Conservation (phyloP, 1,139 yeast genomes). For the Torulaspora globosa region DNA sequence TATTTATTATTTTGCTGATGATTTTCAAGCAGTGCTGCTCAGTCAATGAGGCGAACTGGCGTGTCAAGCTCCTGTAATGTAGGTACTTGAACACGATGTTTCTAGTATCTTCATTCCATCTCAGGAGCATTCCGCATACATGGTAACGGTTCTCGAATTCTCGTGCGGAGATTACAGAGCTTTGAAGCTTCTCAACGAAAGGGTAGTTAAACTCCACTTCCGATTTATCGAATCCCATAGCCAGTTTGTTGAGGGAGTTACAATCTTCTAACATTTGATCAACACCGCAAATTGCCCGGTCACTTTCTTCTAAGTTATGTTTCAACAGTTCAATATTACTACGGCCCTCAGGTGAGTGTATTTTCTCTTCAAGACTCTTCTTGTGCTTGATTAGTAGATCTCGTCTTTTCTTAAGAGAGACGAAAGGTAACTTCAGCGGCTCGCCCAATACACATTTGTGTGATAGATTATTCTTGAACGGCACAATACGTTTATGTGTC, state of each 20-base stretch:
- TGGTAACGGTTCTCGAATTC: slow-evolving; percentile 71
- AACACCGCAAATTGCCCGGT: slow-evolving; percentile 32
- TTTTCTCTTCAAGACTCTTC: slow-evolving; percentile 20
- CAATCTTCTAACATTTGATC: slow-evolving; percentile 42
- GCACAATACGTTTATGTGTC: slow-evolving; percentile 35
- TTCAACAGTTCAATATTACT: slow-evolving; percentile 13
- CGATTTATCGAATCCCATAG: background rate
- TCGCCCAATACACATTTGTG: slow-evolving; percentile 63
- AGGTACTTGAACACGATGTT: slow-evolving; percentile 60
- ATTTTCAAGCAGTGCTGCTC: slow-evolving; percentile 26
- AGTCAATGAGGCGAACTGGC: slow-evolving; percentile 41
- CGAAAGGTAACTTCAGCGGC: slow-evolving; percentile 22
- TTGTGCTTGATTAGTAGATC: slow-evolving; percentile 26
- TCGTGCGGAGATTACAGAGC: slow-evolving; percentile 19
- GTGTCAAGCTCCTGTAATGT: slow-evolving; percentile 55
- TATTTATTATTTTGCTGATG: slow-evolving; percentile 26
- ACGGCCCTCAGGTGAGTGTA: background rate
- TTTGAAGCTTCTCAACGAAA: slow-evolving; percentile 29
- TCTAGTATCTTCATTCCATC: slow-evolving; percentile 72
- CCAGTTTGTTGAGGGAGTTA: slow-evolving; percentile 9
- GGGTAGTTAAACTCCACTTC: slow-evolving; percentile 16
- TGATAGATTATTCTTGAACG: slow-evolving; percentile 47
- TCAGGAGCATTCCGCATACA: slow-evolving; percentile 69
- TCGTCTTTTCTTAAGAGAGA: slow-evolving; percentile 27
- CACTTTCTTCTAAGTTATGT: slow-evolving; percentile 24